Evolutionary conservation across 306 rosid genomes (phyloP), one percentile per base, ranked within the genome.

Genomic region (Dicorynia guianensis): DNA sequence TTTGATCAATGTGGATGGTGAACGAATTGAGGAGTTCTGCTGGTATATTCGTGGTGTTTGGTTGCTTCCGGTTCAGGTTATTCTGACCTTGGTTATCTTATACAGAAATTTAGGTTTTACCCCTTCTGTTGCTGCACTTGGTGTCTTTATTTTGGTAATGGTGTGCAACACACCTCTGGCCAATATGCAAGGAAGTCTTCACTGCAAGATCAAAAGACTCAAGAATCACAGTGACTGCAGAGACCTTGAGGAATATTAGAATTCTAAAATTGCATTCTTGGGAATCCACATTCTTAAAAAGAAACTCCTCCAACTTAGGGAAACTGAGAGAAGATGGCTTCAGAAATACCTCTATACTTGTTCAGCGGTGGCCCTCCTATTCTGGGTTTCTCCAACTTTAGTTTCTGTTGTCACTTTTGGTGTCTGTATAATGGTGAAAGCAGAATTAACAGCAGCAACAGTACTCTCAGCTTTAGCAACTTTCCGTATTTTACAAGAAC

Each of bases 311-410:
- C 83, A 80, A 63, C 90, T 88, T 42, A 83, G 98, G 77, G 91
- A 94, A 47, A 82, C 62, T 0, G 98, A 94, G 82, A 84, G 76
- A 58, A 75, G 81, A 12, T 94, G 97, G 98, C 81, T 94, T 50
- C 78, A 83, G 84, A 90, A 81, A 67, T 90, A 92, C 79, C 95
- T 94, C 20, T 90, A 92, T 67, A 82, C 88, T 10, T 87, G 93
- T 71, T 88, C 98, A 20, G 91, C 91, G 4, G 87, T 94, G 46
- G 90, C 95, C 12, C 87, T 93, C 77, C 89, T 94, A 74, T 92
- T 94, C 69, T 94, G 97, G 98, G 83, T 92, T 14, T 92, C 98
- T 4, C 98, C 98, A 46, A 92, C 98, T 74, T 77, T 94, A 34
- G 92, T 94, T 82, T 94, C 98, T 18, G 93, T 88, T 40, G 70